Base-by-base conservation (phyloP, 345 rosid genomes). In the Hirschfeldia incana region DNA sequence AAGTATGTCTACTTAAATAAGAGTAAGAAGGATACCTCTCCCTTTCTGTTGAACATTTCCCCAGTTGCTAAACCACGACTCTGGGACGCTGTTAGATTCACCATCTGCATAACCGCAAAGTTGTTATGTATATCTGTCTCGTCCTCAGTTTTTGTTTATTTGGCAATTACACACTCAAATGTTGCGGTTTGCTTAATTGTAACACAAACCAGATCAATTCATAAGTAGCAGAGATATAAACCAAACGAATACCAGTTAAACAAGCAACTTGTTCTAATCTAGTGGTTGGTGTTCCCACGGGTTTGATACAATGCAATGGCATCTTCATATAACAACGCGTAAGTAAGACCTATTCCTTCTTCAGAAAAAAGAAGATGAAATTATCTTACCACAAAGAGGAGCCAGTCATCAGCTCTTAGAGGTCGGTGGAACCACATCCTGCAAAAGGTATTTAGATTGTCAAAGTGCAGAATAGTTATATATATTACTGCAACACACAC, bases 371-470 rank as follows among this genome's bases (percentile, higher is more conserved):
- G 5, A 29, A 67, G 4, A 62, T 39, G 37, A 75, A 13, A 65
- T 83, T 27, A 34, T 33, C 78, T 86, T 91, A 89, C 99, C 84
- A 82, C 93, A 77, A 85, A 95, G 65, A 95, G 76, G 58, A 93
- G 69, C 99, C 99, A 95, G 69, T 95, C 99, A 79, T 93, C 97
- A 28, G 98, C 98, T 84, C 90, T 90, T 32, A 90, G 27, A 13
- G 87, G 76, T 71, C 89, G 84, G 84, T 94, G 98, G 84, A 91
- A 94, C 97, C 98, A 93, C 87, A 95, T 86, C 89, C 98, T 94
- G 84, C 66, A 67, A 67, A 51, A 32, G 7, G 57, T 29, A 21
- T 21, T 21, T 21, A 21, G 21, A 21, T 21, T 21, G 21, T 21
- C 21, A 21, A 21, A 21, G 21, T 21, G 21, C 21, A 21, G 21